Conservation (phyloP, 2,329 filamentous ascomycete species). For the Cryphonectria radicalis region DNA sequence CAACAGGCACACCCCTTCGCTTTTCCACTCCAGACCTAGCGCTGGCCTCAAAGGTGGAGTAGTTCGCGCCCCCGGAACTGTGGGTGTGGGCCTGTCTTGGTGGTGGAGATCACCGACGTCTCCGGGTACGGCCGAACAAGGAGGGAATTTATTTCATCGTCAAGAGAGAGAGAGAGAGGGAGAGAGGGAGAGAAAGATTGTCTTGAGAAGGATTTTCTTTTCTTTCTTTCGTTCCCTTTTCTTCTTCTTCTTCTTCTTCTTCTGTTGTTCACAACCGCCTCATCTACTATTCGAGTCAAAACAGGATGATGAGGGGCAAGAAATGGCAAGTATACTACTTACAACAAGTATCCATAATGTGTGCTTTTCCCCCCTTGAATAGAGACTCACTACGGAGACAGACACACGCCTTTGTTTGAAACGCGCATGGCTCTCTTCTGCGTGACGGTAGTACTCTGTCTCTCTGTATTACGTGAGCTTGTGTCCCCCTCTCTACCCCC, state of each 20-base stretch:
- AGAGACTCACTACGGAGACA: not conserved
- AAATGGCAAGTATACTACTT: not conserved
- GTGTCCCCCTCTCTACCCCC: not conserved
- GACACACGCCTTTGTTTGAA: constrained; percentile 18
- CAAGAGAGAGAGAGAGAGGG: not conserved
- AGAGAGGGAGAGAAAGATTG: not conserved
- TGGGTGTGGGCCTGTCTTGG: constrained; percentile 13
- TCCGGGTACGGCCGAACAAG: constrained; percentile 21
- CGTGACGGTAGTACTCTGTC: not conserved
- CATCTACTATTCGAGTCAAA: not conserved
- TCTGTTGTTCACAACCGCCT: not conserved
- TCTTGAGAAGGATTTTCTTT: not conserved
- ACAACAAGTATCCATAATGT: not conserved
- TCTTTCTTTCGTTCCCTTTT: not conserved
- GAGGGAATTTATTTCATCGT: not conserved
- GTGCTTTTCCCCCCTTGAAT: not conserved
- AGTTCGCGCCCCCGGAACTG: constrained; percentile 13
- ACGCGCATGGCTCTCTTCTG: constrained; percentile 15
- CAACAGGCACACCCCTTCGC: not conserved
- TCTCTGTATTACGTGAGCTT: not conserved
- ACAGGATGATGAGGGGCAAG: not conserved
- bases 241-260: not conserved
- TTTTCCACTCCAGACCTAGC: constrained; percentile 11
- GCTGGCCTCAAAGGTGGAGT: constrained; percentile 12
- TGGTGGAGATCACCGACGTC: constrained; percentile 21